Base-by-base conservation (phyloP, 345 rosid species). In the Bretschneidera sinensis region DNA sequence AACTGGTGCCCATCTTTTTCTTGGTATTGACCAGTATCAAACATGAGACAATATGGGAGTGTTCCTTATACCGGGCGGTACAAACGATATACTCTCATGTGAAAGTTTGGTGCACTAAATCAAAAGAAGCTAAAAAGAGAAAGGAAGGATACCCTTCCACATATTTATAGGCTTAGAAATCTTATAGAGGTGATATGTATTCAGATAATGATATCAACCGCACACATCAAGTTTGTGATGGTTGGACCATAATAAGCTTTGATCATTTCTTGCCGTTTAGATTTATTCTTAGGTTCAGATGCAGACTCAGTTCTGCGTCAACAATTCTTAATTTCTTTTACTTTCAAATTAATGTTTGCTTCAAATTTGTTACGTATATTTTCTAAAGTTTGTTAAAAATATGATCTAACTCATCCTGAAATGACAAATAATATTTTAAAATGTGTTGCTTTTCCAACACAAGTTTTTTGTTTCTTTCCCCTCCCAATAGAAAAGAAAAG, bases 51-150 rank as follows among this genome's bases (percentile, higher is more conserved):
- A n/a, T n/a, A n/a, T n/a, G n/a, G n/a, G n/a, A n/a, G n/a, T n/a
- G n/a, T n/a, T n/a, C n/a, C n/a, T n/a, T n/a, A n/a, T n/a, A n/a
- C n/a, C n/a, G 35, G 9, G 35, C 9, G 10, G 1, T 11, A 14
- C 45, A 9, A 11, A 39, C 11, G 9, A 11, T 14, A 11, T 50
- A 21, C 21, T 39, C 54, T 51, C 31, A 21, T 47, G 43, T 43
- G n/a, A 51, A 66, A 43, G 35, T 17, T 5, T 25, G 57, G 31
- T 21, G 31, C 22, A 52, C 17, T 59, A 24, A 64, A 35, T 48
- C 19, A 48, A 48, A 57, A 53, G 63, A 59, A 25, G 48, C 8
- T 33, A 54, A 57, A 54, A 51, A 25, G 52, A 54, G 21, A 20
- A 31, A 31, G 35, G 35, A 31, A 9, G 35, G 9, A 31, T 31